phyloP scores from a whole-genome alignment of 2,329 filamentous ascomycete genomes.

The Elsinoe arachidis region DNA sequence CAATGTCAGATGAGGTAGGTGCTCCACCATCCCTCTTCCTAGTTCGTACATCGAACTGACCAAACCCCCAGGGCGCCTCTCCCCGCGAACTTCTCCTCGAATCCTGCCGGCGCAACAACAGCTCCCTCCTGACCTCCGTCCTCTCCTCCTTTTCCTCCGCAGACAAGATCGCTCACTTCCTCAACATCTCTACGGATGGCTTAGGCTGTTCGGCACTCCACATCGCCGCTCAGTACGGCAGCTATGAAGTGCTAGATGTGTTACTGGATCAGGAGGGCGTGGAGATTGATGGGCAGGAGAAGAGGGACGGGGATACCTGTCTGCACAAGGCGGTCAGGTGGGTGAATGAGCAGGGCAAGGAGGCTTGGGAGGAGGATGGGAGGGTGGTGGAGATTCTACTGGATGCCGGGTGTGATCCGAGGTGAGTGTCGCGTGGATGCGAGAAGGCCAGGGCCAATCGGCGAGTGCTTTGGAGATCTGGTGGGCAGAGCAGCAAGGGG shows the following conservation, averaged over 20 bases:
- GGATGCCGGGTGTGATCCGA: slow-evolving; percentile 62
- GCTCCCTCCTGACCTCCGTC: slow-evolving; percentile 69
- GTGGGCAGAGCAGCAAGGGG: background rate
- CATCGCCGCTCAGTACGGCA: slow-evolving; percentile 75
- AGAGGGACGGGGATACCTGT: slow-evolving; percentile 65
- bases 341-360: slow-evolving; percentile 58
- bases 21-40: background rate
- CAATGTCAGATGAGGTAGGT: slow-evolving; percentile 17
- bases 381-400: slow-evolving; percentile 70
- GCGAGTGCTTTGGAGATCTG: background rate
- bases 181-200: slow-evolving; percentile 79
- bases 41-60: background rate
- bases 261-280: slow-evolving; percentile 77
- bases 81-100: slow-evolving; percentile 80
- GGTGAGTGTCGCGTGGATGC: slow-evolving; percentile 26
- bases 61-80: slow-evolving; percentile 54
- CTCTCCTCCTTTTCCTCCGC: slow-evolving; percentile 48
- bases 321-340: slow-evolving; percentile 71
- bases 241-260: slow-evolving; percentile 75
- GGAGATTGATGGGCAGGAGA: slow-evolving; percentile 72
- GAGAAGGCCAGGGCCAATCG: background rate
- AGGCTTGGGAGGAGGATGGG: slow-evolving; percentile 56
- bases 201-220: slow-evolving; percentile 86
- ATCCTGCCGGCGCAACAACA: slow-evolving; percentile 88
- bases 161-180: slow-evolving; percentile 61